Evolutionary conservation across 768 basidiomycete genomes (phyloP).

Genomic region (Porphyrellus cyaneotinctus): DNA sequence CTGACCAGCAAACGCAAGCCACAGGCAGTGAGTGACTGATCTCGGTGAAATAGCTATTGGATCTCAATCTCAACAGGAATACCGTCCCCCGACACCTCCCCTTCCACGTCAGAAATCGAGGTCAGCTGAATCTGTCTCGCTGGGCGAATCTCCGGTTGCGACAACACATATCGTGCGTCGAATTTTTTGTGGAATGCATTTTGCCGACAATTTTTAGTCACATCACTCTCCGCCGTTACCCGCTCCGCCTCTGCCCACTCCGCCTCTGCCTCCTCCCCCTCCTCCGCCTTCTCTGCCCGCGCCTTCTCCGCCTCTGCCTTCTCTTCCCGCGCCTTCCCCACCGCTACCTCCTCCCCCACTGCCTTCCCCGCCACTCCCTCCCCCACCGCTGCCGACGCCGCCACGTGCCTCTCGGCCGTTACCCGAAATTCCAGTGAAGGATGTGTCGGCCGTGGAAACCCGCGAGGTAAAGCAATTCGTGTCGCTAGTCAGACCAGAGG

Average conservation of each 20-base stretch:
- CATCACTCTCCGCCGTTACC: slow-evolving; percentile 25
- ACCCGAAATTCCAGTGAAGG: slow-evolving; percentile 28
- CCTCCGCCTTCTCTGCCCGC: slow-evolving; percentile 25
- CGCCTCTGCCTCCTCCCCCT: slow-evolving; percentile 18
- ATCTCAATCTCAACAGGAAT: slow-evolving; percentile 34
- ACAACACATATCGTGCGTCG: slow-evolving; percentile 25
- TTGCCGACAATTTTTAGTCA: slow-evolving; percentile 16
- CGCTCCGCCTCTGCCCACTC: slow-evolving; percentile 13
- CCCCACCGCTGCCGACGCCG: slow-evolving; percentile 26
- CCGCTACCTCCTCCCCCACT: slow-evolving; percentile 19
- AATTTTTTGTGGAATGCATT: slow-evolving; percentile 2
- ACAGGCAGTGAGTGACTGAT: slow-evolving; percentile 23
- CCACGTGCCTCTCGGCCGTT: slow-evolving; percentile 27
- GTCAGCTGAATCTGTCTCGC: slow-evolving; percentile 28
- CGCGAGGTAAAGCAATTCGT: slow-evolving; percentile 17
- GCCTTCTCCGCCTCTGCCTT: slow-evolving; percentile 18
- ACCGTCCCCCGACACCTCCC: slow-evolving; percentile 59
- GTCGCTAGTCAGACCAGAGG: slow-evolving; percentile 18
- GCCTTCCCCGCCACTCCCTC: slow-evolving; percentile 23
- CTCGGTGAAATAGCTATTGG: background rate
- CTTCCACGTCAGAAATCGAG: slow-evolving; percentile 39
- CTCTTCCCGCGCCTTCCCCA: slow-evolving; percentile 15
- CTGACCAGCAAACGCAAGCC: slow-evolving; percentile 23
- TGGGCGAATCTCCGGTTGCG: slow-evolving; percentile 29
- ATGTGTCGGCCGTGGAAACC: slow-evolving; percentile 9